Evolutionary conservation across 176 grass and related monocot species (phyloP).

Genomic region (Hyparrhenia diplandra): DNA sequence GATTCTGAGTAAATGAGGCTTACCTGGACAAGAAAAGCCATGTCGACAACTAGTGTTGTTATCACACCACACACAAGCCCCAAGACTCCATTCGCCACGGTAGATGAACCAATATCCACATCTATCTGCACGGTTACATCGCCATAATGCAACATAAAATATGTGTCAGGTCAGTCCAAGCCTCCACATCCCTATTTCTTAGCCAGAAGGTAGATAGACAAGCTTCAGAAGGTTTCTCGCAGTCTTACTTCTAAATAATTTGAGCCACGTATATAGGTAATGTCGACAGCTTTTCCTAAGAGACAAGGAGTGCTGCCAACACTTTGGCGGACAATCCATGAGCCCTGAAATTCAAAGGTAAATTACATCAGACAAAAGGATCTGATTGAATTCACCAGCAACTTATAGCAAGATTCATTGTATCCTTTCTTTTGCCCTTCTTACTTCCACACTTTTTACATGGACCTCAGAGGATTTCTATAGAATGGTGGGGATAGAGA

Average conservation of each 20-base stretch:
- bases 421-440: not conserved
- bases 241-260: slow-evolving; percentile 83
- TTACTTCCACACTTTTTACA: not conserved
- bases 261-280: slow-evolving; percentile 81
- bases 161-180: not conserved
- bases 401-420: not conserved
- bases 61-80: slow-evolving; percentile 88
- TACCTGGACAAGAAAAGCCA: slow-evolving; percentile 99
- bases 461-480: not conserved
- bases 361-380: slow-evolving; percentile 6
- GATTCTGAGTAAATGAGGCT: not conserved
- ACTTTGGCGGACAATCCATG: slow-evolving; percentile 98
- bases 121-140: slow-evolving; percentile 69
- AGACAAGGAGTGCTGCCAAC: slow-evolving; percentile 96
- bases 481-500: not conserved
- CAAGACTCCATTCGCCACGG: slow-evolving; percentile 94
- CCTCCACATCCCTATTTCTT: not conserved
- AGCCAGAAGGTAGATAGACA: not conserved
- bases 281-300: slow-evolving; percentile 93
- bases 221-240: not conserved
- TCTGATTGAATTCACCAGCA: not conserved
- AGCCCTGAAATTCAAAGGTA: slow-evolving; percentile 58
- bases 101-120: slow-evolving; percentile 96
- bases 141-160: slow-evolving; percentile 16
- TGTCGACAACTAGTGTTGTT: slow-evolving; percentile 91